Base-by-base conservation (phyloP, 2,329 filamentous ascomycete genomes). In the Exophiala alcalophila region DNA sequence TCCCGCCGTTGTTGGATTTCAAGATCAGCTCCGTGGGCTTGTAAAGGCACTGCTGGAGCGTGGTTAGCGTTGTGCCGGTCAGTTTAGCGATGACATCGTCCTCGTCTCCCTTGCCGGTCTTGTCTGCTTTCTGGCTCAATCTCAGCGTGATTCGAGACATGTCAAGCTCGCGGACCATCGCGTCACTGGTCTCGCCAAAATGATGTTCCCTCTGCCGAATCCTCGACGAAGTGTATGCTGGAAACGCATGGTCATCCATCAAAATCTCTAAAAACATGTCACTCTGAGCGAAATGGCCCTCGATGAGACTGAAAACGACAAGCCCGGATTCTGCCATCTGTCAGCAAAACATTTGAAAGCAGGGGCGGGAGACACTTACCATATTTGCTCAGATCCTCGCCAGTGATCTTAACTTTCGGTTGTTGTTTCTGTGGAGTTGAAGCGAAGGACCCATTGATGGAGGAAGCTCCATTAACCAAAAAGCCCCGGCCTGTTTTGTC, bases 131-230 rank as follows among this genome's bases (percentile, higher is more conserved):
- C 59, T 91, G 85, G 29, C 88, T 81, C 33, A 96, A 75, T 44
- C 89, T 86, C 52, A 98, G 76, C 0, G 90, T 97, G 45, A 98
- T 80, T 54, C 84, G 86, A 3, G 92, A 98, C 57, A 96, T 90
- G 53, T 98, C 94, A n/a, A 98, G 76, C 65, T 98, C 92, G 49
- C 92, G 87, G 47, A 98, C 86, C 66, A 98, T 89, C 40, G 89
- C 92, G 65, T 98, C 92, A 34, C 91, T 90, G 71, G 77, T 89
- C 66, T 98, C 92, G 56, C 92, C 86, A 64, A 97, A 88, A 38
- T 79, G 85, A 60, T 82, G 77, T 8, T 74, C 70, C 56, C 75
- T 83, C 27, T 74, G 77, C 59, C 79, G 82, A 21, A 89, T 83
- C 52, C 81, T 87, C 1, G 85, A 81, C 8, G 89, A 94, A 2